Evolutionary conservation across 345 rosid genomes (phyloP), one percentile per base, ranked within the genome.

Genomic region (Barbarea vulgaris): DNA sequence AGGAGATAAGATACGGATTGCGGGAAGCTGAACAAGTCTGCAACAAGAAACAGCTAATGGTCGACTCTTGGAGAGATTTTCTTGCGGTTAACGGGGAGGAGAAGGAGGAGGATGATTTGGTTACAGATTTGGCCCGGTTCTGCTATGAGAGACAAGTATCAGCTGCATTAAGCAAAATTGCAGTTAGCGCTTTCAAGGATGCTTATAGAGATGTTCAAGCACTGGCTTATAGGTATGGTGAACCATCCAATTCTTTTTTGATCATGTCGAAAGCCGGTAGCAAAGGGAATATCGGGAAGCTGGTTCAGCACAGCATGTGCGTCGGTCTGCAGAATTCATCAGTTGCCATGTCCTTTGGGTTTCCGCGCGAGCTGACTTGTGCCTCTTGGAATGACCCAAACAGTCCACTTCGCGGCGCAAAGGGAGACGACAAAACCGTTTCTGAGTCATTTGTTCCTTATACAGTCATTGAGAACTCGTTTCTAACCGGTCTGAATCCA

Each of bases 271-370:
- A 87, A 81, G 85, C 97, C 5, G 99, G 97, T 68, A 95, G 99
- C 81, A 95, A 95, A 84, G 99, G 99, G 21, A 95, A 85, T 72
- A 79, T 90, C 15, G 80, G 85, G 77, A 92, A 86, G 76, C 68
- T 95, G 18, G 96, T 83, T 41, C 99, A 95, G 68, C 99, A 95
- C 46, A 86, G 97, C 82, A 82, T 95, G 91, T 90, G 96, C 54
- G 73, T 95, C 3, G 99, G 99, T 47, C 70, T 95, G 55, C 99
- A 95, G 51, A 88, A 90, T 67, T 87, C 98, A 0, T 75, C 90
- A 30, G 97, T 83, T 62, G 87, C 97, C 1, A 77, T 95, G 67
- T 85, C 99, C n/a, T 92, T 89, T 37, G 84, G 91, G 42, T 84
- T 95, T 50, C 99, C 99, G 9, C 84, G 78, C 5, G 60, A 86